Base-by-base conservation (phyloP, 2,329 filamentous ascomycete genomes). In the Diaporthe vaccinii region DNA sequence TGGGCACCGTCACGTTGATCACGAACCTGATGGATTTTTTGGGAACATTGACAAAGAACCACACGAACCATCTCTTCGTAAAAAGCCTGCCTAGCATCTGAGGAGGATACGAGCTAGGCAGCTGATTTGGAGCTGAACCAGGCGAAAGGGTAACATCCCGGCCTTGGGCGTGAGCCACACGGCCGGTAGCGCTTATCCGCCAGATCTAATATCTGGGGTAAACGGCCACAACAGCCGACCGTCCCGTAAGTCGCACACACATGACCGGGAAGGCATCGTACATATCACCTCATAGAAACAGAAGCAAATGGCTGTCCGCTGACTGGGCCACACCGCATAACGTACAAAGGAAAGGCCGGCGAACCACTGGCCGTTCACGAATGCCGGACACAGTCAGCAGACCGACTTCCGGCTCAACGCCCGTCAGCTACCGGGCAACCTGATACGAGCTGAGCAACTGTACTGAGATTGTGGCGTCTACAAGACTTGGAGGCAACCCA, bases 181-280 rank as follows among this genome's bases (percentile, higher is more conserved):
- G 25, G 59, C 22, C 25, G 46, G 71, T 73, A 73, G 71, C 53
- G 71, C 71, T 73, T 55, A 73, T 65, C 36, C n/a, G 25, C 25
- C 34, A 25, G 71, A 46, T 65, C 58, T 55, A 15, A 73, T 34
- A 73, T 65, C 71, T 59, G 71, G 71, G 71, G 71, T 65, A 73
- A 72, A 39, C n/a, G 65, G 65, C 65, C n/a, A 49, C 22, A 53
- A 41, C 17, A 53, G 49, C 65, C 65, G 46, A 53, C 62, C 65
- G 46, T 39, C 34, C 31, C 65, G 31, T 68, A 20, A 51, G 44
- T 25, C 22, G 14, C 17, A 31, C 36, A 22, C 49, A 53, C 44
- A 12, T 53, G 62, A 68, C 31, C 22, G 9, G 44, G 22, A 39
- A 20, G 31, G 31, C 49, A 41, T 28, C 57, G 17, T 34, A 12